A percentile compares a stretch with the other conserved stretches of the same genome.
These are phyloP conservation scores for Daldinia sp. DNA, from an alignment of 2,329 filamentous ascomycete genomes.

Conservation along the genomic window DNA sequence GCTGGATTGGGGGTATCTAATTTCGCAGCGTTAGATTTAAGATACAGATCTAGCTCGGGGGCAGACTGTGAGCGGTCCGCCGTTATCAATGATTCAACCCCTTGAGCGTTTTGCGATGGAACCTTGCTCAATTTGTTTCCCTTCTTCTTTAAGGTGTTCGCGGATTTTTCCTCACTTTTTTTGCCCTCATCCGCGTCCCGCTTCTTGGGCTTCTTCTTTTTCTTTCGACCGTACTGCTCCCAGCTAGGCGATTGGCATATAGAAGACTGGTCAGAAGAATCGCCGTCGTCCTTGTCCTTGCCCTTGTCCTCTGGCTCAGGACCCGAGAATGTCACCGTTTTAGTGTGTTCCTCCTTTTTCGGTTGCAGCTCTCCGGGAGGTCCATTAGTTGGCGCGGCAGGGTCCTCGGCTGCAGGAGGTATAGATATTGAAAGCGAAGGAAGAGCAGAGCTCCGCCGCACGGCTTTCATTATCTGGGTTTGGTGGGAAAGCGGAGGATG, in stretches of 20 bases:
- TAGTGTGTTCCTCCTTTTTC: constrained; percentile 51
- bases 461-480: constrained; percentile 53
- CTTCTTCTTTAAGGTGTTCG: constrained; percentile 55
- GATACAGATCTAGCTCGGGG: constrained; percentile 44
- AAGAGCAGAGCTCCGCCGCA: constrained; percentile 49
- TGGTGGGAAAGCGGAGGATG: constrained; percentile 52
- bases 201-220: constrained; percentile 63
- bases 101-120: constrained; percentile 45
- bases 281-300: constrained; percentile 48
- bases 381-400: constrained; percentile 40
- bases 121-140: constrained; percentile 56
- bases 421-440: constrained; percentile 53
- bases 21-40: constrained; percentile 40
- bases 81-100: constrained; percentile 46
- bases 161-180: constrained; percentile 55
- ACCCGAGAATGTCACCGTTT: constrained; percentile 57
- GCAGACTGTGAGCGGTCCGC: constrained; percentile 48
- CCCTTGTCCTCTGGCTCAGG: constrained; percentile 51
- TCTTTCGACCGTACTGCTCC: constrained; percentile 67
- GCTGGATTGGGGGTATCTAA: constrained; percentile 30
- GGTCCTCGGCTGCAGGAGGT: constrained; percentile 44
- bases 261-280: constrained; percentile 60
- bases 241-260: constrained; percentile 73
- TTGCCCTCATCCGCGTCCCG: constrained; percentile 56
- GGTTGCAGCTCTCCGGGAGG: constrained; percentile 36